Evolutionary conservation across 495 filamentous ascomycete species (phyloP).

Genomic region (Talaromyces trachyspermus): DNA sequence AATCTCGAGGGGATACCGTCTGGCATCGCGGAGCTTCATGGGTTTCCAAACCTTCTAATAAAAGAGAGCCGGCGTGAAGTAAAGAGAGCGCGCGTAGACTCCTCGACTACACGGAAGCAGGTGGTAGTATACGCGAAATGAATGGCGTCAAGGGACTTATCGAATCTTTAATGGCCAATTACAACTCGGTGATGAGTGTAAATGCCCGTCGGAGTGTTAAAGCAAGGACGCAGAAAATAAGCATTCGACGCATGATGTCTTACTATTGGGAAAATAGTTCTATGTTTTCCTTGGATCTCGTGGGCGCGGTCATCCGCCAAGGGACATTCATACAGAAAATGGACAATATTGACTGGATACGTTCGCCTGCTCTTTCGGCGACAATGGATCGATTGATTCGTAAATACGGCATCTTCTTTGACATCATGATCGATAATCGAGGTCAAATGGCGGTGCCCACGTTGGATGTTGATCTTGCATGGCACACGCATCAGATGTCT

Average conservation of each 20-base stretch:
- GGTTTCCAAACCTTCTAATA: constrained; percentile 57
- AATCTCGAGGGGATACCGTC: constrained; percentile 24
- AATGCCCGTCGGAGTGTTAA: constrained; percentile 5
- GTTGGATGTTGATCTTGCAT: constrained; percentile 80
- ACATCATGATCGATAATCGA: constrained; percentile 53
- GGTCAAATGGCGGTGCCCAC: constrained; percentile 64
- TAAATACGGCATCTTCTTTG: constrained; percentile 66
- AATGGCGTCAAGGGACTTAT: constrained; percentile 32
- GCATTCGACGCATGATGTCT: constrained; percentile 67
- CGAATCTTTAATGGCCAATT: constrained; percentile 25
- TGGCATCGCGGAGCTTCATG: constrained; percentile 14
- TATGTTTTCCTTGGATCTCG: constrained; percentile 65
- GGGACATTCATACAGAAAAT: constrained; percentile 78
- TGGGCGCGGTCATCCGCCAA: constrained; percentile 74
- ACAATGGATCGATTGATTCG: constrained; percentile 61
- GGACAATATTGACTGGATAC: constrained; percentile 69
- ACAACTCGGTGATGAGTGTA: constrained; percentile 13
- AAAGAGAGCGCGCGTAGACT: too few relatives aligned
- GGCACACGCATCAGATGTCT: constrained; percentile 60
- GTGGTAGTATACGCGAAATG: constrained; percentile 20
- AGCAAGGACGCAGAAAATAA: constrained; percentile 31
- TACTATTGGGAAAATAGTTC: constrained; percentile 73
- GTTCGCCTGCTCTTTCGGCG: constrained; percentile 51
- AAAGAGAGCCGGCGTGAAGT: constrained; percentile 24
- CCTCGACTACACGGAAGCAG: constrained; percentile 20